Evolutionary conservation across 2,329 filamentous ascomycete species (phyloP), one percentile per base, ranked within the genome.

Genomic region (Tolypocladium nubicola): DNA sequence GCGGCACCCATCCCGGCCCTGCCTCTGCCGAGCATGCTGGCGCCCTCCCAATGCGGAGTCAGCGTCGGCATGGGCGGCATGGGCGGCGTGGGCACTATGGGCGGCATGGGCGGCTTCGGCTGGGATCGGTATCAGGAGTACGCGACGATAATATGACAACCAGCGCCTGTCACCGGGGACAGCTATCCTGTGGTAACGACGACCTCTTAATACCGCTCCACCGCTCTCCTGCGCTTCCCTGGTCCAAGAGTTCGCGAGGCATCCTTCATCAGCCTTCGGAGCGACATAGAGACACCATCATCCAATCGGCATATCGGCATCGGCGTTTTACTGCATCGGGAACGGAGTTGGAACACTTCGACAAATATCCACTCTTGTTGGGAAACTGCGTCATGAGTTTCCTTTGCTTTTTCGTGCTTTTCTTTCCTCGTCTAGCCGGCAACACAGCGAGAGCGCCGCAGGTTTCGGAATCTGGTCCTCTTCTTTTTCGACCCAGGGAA

Each of bases 101-200:
- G 30, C 30, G 30, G 30, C 30, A 33, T 33, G 64, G 66, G 65
- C 30, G 66, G 85, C 62, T 95, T 95, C 71, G 89, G 88, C 65
- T 96, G 90, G 89, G 90, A 89, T 71, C 81, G 88, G 65, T 90
- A 88, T 71, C 88, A 89, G 68, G 89, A 93, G 72, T 95, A 92
- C 71, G 82, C 89, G 64, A 86, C 89, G 61, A 91, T 87, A 63
- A 96, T 96, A 79, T 97, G 88, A 89, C 79, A 82, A 83, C 74
- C 79, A 83, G 68, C 74, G 70, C 69, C 75, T 62, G 72, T 70
- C 68, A 70, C 74, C 69, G 73, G 71, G 67, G 71, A 76, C 67
- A 72, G 71, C 67, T 75, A 75, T 68, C 75, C 76, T 65, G 73
- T 73, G 68, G 75, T 75, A 65, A 79, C 76, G 62, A 77, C 75